A percentile compares a stretch with the other conserved stretches of the same genome.
Conservation (phyloP, 139 green algal genomes). For the Chlorella sp. region DNA sequence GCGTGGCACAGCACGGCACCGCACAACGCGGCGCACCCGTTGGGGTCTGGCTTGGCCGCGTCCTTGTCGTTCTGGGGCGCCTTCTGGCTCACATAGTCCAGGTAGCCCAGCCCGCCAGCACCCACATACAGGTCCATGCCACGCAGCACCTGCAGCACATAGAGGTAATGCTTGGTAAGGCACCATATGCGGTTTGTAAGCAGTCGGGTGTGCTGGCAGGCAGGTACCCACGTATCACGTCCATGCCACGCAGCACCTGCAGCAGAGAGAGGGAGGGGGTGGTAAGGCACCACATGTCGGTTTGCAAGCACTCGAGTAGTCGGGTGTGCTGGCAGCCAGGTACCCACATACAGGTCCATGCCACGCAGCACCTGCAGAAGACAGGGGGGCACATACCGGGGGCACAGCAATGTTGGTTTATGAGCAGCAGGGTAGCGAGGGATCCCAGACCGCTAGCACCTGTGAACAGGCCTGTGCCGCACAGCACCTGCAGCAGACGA, state of each 20-base stretch:
- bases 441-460: neutral
- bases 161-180: no score
- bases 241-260: neutral
- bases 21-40: neutral
- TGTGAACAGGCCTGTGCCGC: no score
- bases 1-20: neutral
- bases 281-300: no score
- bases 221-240: neutral
- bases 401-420: no score
- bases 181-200: no score
- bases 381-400: neutral
- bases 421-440: no score
- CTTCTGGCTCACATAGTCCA: slow-evolving; percentile 4
- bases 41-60: neutral
- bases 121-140: slow-evolving; percentile 46
- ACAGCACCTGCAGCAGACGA: neutral
- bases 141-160: neutral
- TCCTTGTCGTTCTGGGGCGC: neutral
- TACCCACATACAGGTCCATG: slow-evolving; percentile 45
- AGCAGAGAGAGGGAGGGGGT: neutral
- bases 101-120: slow-evolving; percentile 40
- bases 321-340: no score
- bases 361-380: slow-evolving; percentile 1
- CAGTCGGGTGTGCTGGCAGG: no score
- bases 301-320: no score